These are phyloP conservation scores for Clonostachys byssicola DNA, from an alignment of 2,329 filamentous ascomycete genomes.

Conservation along the genomic window DNA sequence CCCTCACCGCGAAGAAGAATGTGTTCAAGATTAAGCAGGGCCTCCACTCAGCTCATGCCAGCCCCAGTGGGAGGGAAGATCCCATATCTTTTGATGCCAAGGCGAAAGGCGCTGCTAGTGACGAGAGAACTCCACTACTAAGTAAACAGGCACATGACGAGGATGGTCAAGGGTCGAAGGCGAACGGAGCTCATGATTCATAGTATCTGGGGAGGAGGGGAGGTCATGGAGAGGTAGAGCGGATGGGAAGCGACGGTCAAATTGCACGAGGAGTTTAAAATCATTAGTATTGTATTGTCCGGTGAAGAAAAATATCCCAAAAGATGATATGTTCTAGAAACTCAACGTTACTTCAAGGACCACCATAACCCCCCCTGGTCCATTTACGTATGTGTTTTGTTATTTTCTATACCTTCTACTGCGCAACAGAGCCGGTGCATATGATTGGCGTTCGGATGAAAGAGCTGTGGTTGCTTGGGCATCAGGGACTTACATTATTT, in stretches of 20 bases:
- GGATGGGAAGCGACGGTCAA: too few species aligned
- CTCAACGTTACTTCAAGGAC: too few species aligned
- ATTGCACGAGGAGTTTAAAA: too few species aligned
- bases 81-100: constrained; percentile 7
- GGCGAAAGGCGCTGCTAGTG: constrained; percentile 12
- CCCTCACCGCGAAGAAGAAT: constrained; percentile 52
- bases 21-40: constrained; percentile 64
- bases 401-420: too few species aligned
- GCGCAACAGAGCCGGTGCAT: neutral
- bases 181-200: neutral
- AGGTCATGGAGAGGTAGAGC: too few species aligned
- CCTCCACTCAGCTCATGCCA: constrained; percentile 10
- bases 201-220: neutral
- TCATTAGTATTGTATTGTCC: too few species aligned
- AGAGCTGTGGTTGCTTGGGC: neutral
- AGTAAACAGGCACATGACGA: constrained; percentile 11
- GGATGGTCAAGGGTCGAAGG: constrained; percentile 3
- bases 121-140: constrained; percentile 23
- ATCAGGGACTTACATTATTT: too few species aligned
- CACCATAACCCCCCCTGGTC: too few species aligned
- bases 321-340: too few species aligned
- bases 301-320: too few species aligned
- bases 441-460: neutral
- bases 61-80: neutral
- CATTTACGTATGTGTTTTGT: too few species aligned